phyloP scores from a whole-genome alignment of 352 stramenopile genomes.

The Phytophthora colocasiae region DNA sequence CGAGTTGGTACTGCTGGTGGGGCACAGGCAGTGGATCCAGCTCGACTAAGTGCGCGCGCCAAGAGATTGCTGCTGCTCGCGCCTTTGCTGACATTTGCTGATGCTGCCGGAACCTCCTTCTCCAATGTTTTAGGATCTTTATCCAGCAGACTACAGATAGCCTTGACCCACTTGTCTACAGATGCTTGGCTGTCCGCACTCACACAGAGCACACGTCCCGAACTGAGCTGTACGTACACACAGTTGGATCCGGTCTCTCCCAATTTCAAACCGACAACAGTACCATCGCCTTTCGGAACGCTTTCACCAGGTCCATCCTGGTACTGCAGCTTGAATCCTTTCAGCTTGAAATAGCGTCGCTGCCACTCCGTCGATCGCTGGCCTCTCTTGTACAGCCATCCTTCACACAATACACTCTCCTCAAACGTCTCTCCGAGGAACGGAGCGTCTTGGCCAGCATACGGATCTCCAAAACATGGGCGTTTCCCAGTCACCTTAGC shows the following conservation, averaged over 20 bases:
- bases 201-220: slow-evolving; percentile 67
- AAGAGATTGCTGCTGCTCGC: slow-evolving; percentile 34
- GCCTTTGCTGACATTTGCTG: slow-evolving; percentile 6
- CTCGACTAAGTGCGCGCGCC: slow-evolving; percentile 41
- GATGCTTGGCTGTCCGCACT: slow-evolving; percentile 63
- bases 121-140: slow-evolving; percentile 44
- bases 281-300: slow-evolving; percentile 62
- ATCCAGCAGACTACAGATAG: slow-evolving; percentile 64
- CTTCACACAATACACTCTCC: slow-evolving; percentile 65
- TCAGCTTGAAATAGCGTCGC: slow-evolving; percentile 81
- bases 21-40: slow-evolving; percentile 32
- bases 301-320: slow-evolving; percentile 66
- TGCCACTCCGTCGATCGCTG: slow-evolving; percentile 69
- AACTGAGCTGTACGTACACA: slow-evolving; percentile 74
- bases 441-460: slow-evolving; percentile 60
- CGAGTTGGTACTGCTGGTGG: slow-evolving; percentile 20
- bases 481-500: slow-evolving; percentile 51
- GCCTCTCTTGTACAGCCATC: slow-evolving; percentile 78
- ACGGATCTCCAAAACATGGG: slow-evolving; percentile 73
- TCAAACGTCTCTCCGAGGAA: slow-evolving; percentile 69
- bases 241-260: slow-evolving; percentile 52
- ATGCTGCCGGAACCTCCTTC: slow-evolving; percentile 20
- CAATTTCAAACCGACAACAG: slow-evolving; percentile 66
- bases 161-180: slow-evolving; percentile 67
- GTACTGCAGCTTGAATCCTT: slow-evolving; percentile 65